Evolutionary conservation across 2,329 filamentous ascomycete genomes (phyloP), one percentile per base, ranked within the genome.

Genomic region (Dactylonectria estremocensis): DNA sequence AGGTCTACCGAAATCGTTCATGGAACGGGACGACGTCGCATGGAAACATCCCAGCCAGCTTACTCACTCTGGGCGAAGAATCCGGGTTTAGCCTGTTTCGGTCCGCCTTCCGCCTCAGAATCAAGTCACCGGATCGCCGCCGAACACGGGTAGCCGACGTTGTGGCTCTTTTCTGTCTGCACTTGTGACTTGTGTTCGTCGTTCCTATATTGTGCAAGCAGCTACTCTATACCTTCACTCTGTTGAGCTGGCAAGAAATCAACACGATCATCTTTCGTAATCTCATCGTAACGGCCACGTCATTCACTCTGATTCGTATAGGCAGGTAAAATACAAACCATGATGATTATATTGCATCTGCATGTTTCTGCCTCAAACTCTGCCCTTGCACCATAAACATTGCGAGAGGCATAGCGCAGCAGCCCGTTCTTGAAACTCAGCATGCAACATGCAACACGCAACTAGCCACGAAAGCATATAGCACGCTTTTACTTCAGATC

Each of bases 291-390:
- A 9, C 28, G 14, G 28, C 49, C 49, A 33, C 28, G 28, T 35
- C 9, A 9, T 31, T 52, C n/a, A 10, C 24, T 18, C 31, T 52
- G 2, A 14, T 43, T 43, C 40, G 40, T 43, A n/a, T 14, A 52
- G 28, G 24, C 8, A 18, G n/a, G 49, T 8, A 52, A 13, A 11
- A 16, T 33, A 31, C 49, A 16, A n/a, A 16, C 28, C 35, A 52
- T 56, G 20, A 52, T 56, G 20, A 24, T 40, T n/a, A 35, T 22
- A 43, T 37, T 43, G 55, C 63, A 46, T n/a, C 63, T 53, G 28
- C 28, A 35, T 61, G 63, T 66, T 57, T 66, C 63, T 57, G 22
- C 31, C 52, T 46, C 57, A 57, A 61, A 57, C 63, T 20, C 28
- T 48, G 57, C 63, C 63, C 63, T 52, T 53, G 46, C 52, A 61